Base-by-base conservation (phyloP, 2,329 filamentous ascomycete genomes). In the Zasmidium citrigriseum region DNA sequence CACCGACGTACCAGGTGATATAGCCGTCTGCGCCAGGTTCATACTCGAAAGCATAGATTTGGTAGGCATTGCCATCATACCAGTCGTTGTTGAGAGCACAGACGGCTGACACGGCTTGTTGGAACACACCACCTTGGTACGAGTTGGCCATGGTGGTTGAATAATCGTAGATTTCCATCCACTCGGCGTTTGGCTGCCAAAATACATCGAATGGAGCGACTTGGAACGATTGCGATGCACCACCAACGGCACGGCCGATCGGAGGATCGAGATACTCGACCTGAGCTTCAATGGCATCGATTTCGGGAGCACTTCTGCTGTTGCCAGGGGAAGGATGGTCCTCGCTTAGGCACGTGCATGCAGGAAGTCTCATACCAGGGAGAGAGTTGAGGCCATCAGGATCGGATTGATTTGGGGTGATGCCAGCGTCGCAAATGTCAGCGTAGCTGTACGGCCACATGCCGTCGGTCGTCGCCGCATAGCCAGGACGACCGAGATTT, bases 371-470 rank as follows among this genome's bases (percentile, higher is more conserved):
- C 86, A 90, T 89, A 22, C 88, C 88, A 11, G 88, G 88, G 1
- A 90, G 78, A 63, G 75, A 86, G 70, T 80, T 89, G 51, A 89
- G 74, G 34, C 88, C 88, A 69, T 89, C 86, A 1, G 82, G 75
- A 16, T 85, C 82, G 66, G 87, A 89, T 69, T 90, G 88, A 66
- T 90, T 90, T 5, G 86, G 80, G 1, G 88, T 90, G 63, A 90
- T 90, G 23, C 88, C 88, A 22, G 81, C 80, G 71, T 90, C 88
- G 67, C 88, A 90, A 46, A 81, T 74, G 65, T 89, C 82, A 64
- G 85, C 80, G 69, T 90, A 90, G 64, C 85, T 89, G 76, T 90
- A 90, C 0, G 88, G 88, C 88, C 88, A 90, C 72, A 89, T 79
- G 3, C 88, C 88, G 61, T 90, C 87, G 0, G 87, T 90, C 1